phyloP scores from a whole-genome alignment of 495 filamentous ascomycete species.

The Margaritispora aquatica region DNA sequence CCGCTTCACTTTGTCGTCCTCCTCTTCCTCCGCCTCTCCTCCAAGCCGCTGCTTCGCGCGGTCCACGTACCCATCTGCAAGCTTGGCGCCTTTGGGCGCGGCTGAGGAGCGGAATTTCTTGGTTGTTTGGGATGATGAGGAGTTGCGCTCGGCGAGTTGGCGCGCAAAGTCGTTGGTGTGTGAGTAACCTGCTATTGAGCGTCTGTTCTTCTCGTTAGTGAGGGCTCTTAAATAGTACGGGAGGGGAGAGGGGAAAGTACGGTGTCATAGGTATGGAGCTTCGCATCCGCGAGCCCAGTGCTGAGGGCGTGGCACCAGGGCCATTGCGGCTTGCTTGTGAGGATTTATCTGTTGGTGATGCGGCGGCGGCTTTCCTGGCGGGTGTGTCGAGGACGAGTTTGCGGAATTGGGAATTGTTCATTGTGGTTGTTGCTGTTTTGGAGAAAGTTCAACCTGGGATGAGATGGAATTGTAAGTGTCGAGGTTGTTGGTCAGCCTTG shows the following conservation, averaged over 20 bases:
- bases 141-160: conserved; percentile 75
- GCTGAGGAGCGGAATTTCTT: conserved; percentile 73
- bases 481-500: conserved; percentile 4
- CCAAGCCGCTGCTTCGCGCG: conserved; percentile 56
- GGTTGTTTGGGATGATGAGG: conserved; percentile 32
- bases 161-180: conserved; percentile 67
- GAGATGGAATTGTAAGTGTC: neutral
- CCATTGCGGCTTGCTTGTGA: conserved; percentile 26
- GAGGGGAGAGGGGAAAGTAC: conserved; percentile 35
- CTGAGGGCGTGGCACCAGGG: conserved; percentile 29
- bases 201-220: conserved; percentile 37
- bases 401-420: conserved; percentile 98
- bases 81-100: conserved; percentile 76
- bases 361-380: conserved; percentile 26
- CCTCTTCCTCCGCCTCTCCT: conserved; percentile 36
- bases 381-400: conserved; percentile 61
- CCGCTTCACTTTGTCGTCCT: conserved; percentile 56
- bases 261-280: conserved; percentile 85
- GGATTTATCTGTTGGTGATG: conserved; percentile 24
- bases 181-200: conserved; percentile 50
- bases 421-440: conserved; percentile 29
- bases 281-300: conserved; percentile 60
- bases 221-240: neutral
- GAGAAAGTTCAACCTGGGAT: neutral
- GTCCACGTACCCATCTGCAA: conserved; percentile 78